Percentiles rank a stretch among this genome's conserved stretches.
Evolutionary conservation across 495 filamentous ascomycete genomes (phyloP).

Genomic region (Xylaria longipes): DNA sequence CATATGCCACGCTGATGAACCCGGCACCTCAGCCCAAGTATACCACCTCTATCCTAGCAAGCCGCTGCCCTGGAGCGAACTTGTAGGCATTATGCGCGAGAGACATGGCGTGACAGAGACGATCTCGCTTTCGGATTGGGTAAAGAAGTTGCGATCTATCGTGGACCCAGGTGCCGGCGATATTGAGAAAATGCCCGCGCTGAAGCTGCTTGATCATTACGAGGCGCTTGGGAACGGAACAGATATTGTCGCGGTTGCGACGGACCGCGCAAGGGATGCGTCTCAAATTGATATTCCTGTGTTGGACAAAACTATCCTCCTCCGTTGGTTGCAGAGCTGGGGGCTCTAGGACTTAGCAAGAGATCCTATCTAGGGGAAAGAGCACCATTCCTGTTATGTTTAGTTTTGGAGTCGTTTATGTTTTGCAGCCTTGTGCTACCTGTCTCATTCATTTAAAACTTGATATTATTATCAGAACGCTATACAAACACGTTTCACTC

Average conservation of each 20-base stretch:
- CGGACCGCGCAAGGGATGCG: not conserved
- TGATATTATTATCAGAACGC: too few species aligned
- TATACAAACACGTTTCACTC: too few species aligned
- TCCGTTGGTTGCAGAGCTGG: not conserved
- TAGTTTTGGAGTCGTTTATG: too few species aligned
- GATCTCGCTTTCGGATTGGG: conserved; percentile 20
- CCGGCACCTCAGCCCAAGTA: conserved; percentile 9
- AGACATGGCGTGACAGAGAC: not conserved
- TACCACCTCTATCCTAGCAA: conserved; percentile 14
- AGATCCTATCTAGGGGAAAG: too few species aligned
- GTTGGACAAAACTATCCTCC: not conserved
- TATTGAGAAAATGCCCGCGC: conserved; percentile 21
- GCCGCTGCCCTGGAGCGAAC: conserved; percentile 5
- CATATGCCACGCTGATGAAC: conserved; percentile 9
- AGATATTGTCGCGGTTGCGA: not conserved
- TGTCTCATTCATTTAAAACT: too few species aligned
- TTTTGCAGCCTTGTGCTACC: too few species aligned
- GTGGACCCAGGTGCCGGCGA: not conserved
- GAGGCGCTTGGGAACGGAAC: not conserved
- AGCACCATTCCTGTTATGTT: too few species aligned
- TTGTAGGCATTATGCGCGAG: conserved; percentile 10
- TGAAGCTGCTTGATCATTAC: conserved; percentile 24
- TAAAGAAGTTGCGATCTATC: conserved; percentile 14
- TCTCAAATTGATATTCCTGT: not conserved
- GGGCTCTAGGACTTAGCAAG: not conserved